Evolutionary conservation across 345 rosid genomes (phyloP).

Genomic region (Hibiscus mutabilis): DNA sequence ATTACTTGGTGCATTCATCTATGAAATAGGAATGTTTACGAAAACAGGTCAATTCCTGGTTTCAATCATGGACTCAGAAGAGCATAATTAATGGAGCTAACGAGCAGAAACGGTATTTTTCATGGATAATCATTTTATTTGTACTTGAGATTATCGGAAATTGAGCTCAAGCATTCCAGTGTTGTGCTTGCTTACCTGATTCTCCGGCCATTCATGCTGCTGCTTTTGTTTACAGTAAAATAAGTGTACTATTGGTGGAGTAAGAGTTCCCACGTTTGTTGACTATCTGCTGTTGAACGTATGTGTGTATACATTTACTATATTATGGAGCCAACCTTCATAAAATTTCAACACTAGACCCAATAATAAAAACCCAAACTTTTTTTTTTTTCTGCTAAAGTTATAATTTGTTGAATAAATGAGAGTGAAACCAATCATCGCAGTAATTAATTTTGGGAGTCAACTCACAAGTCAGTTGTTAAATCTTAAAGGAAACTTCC

Average conservation of each 20-base stretch:
- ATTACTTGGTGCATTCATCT: too few species aligned
- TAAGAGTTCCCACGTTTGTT: not conserved
- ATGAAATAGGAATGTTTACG: too few species aligned
- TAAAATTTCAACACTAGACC: not conserved
- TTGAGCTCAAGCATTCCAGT: not conserved
- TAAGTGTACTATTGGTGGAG: not conserved
- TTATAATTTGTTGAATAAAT: not conserved
- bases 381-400: not conserved
- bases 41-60: too few species aligned
- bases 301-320: too few species aligned
- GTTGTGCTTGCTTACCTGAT: not conserved
- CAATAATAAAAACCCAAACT: not conserved
- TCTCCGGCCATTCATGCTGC: not conserved
- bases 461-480: not conserved
- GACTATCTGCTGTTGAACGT: not conserved
- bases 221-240: not conserved
- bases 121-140: not conserved
- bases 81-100: not conserved
- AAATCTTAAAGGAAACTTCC: not conserved
- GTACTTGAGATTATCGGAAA: not conserved
- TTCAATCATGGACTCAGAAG: too few species aligned
- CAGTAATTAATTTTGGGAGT: too few species aligned
- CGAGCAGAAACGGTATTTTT: not conserved
- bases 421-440: not conserved
- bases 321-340: not conserved